Evolutionary conservation across 2,329 filamentous ascomycete genomes (phyloP).

Genomic region (Cladophialophora chaetospira): DNA sequence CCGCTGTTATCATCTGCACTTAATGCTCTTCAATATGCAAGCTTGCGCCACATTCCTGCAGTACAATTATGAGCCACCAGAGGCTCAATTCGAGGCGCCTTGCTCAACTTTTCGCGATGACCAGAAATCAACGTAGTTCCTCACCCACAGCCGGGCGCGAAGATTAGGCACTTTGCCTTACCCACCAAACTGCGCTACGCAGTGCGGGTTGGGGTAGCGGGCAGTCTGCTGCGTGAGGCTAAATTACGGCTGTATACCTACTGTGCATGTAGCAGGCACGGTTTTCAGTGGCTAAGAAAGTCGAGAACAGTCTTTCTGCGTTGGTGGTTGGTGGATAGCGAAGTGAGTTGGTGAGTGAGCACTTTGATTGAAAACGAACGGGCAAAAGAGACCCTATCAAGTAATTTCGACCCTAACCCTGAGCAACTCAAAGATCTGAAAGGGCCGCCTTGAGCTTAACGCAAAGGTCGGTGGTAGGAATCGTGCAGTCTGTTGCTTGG

Average conservation of each 20-base stretch:
- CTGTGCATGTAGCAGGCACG: not conserved
- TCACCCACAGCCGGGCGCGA: too few species aligned
- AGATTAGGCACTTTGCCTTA: too few species aligned
- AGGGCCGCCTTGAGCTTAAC: too few species aligned
- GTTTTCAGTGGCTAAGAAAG: not conserved
- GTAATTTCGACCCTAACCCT: constrained; percentile 13
- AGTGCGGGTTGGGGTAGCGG: not conserved
- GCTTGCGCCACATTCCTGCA: too few species aligned
- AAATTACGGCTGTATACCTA: constrained; percentile 14
- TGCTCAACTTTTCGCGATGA: too few species aligned
- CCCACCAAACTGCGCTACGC: not conserved
- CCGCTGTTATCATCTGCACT: too few species aligned
- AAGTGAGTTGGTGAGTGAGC: constrained; percentile 13
- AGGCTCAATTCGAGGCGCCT: too few species aligned
- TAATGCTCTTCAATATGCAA: too few species aligned
- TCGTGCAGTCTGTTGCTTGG: not conserved
- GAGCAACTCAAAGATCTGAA: constrained; percentile 1
- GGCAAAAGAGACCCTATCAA: not conserved
- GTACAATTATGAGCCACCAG: too few species aligned
- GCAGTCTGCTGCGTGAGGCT: not conserved
- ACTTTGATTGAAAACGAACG: constrained; percentile 5
- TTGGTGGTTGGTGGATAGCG: constrained; percentile 12
- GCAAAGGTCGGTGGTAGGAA: not conserved
- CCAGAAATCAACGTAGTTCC: too few species aligned
- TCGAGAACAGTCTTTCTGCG: not conserved